Evolutionary conservation across 2,329 filamentous ascomycete species (phyloP).

Genomic region (Colletotrichum scovillei): DNA sequence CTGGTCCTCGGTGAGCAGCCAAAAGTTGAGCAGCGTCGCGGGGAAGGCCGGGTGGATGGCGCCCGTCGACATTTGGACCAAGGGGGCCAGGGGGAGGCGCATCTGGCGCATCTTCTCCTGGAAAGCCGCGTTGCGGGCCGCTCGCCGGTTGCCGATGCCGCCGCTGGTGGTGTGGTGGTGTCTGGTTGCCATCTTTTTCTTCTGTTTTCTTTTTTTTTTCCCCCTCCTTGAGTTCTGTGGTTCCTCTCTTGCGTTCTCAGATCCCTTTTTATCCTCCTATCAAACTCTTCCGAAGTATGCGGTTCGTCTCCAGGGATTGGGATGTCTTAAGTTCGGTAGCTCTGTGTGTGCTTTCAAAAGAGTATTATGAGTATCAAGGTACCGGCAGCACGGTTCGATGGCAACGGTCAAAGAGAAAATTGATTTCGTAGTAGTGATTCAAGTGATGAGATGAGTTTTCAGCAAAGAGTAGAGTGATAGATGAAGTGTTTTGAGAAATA

Average conservation of each 20-base stretch:
- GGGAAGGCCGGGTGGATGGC: constrained; percentile 75
- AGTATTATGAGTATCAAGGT: neutral
- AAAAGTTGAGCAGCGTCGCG: constrained; percentile 74
- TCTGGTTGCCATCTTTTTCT: constrained; percentile 31
- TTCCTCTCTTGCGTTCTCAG: neutral
- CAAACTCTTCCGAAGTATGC: neutral
- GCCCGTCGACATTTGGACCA: constrained; percentile 73
- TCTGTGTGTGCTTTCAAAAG: neutral
- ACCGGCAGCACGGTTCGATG: neutral
- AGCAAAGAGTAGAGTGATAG: neutral
- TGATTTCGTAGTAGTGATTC: neutral
- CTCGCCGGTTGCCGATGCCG: constrained; percentile 49
- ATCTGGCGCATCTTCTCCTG: constrained; percentile 73
- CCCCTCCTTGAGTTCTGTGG: neutral
- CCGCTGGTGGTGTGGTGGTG: constrained; percentile 28
- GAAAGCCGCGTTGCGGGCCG: constrained; percentile 62
- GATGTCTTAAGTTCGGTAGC: neutral
- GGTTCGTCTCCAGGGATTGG: neutral
- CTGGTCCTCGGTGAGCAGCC: constrained; percentile 77
- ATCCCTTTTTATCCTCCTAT: neutral
- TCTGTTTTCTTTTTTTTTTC: neutral
- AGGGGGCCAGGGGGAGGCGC: constrained; percentile 72
- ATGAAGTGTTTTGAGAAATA: constrained; percentile 4
- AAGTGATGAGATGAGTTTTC: neutral
- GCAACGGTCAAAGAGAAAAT: neutral